phyloP scores from a whole-genome alignment of 1,284 basidiomycete genomes.

The Peniophora sp. region DNA sequence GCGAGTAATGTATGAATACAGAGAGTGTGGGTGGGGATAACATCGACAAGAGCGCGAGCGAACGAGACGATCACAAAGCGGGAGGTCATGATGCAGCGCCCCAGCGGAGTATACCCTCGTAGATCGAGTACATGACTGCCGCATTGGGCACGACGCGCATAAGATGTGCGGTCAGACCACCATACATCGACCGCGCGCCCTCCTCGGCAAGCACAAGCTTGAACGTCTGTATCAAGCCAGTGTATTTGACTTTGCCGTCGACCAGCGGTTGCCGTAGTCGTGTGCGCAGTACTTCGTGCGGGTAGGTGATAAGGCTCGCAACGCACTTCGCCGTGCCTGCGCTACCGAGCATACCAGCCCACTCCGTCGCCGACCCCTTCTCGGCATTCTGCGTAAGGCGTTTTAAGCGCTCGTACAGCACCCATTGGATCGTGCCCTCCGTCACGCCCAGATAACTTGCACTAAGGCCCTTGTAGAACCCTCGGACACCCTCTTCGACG shows the following conservation, averaged over 20 bases:
- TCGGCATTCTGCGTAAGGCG: constrained; percentile 46
- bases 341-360: constrained; percentile 80
- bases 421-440: constrained; percentile 98
- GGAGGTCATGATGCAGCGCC: constrained; percentile 10
- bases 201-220: constrained; percentile 86
- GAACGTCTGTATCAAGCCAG: constrained; percentile 80
- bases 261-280: constrained; percentile 82
- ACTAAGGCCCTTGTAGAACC: constrained; percentile 92
- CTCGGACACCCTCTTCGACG: constrained; percentile 75
- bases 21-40: neutral
- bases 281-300: constrained; percentile 93
- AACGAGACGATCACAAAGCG: neutral
- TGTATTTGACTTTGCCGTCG: constrained; percentile 77
- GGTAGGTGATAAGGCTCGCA: constrained; percentile 91
- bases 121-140: constrained; percentile 91
- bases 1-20: neutral
- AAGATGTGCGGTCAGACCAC: constrained; percentile 90
- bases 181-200: constrained; percentile 80
- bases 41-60: neutral
- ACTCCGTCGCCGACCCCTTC: constrained; percentile 51
- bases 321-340: constrained; percentile 93
- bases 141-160: constrained; percentile 97
- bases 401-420: constrained; percentile 87
- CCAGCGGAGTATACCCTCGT: constrained; percentile 70
- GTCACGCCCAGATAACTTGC: constrained; percentile 95